Evolutionary conservation across 257 asterid species (phyloP), one percentile per base, ranked within the genome.

Genomic region (Mentha longifolia): DNA sequence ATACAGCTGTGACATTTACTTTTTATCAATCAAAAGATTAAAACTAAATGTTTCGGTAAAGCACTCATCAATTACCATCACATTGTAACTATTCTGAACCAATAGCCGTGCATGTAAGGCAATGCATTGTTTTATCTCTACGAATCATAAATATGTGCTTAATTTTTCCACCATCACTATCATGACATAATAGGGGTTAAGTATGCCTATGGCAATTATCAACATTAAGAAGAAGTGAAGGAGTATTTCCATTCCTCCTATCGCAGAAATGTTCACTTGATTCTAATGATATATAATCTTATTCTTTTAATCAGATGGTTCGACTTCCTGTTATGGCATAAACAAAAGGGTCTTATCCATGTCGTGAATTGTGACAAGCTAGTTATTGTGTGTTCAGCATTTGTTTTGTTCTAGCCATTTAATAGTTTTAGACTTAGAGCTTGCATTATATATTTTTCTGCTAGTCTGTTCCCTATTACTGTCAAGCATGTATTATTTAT

Each of bases 241-340:
- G 57, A 15, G 15, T 43, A 9, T 45, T 64, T 14, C 13, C 7
- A 22, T 45, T 46, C 11, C 13, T 31, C 31, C 17, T 31, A 61
- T 33, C 19, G 25, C 15, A 10, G 25, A 22, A 22, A 22, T 63
- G 4, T 11, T 60, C 47, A 30, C 37, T 39, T 60, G 61, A 54
- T 60, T 30, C 51, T 16, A 11, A 10, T 30, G 12, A 19, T 46
- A 13, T 57, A 6, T 16, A 16, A 42, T 19, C 20, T 25, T 51
- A 20, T 52, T 14, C 58, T 9, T 57, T 13, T 33, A 57, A 33
- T 52, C 41, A 49, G 61, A 19, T 62, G 19, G 35, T 4, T 9
- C 60, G 55, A 19, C 57, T 22, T 61, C 63, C 61, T 68, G 70
- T 55, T 39, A 61, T 68, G 45, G 52, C 14, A 45, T 22, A 13